Evolutionary conservation across 495 filamentous ascomycete genomes (phyloP).

Genomic region (Letharia lupina): DNA sequence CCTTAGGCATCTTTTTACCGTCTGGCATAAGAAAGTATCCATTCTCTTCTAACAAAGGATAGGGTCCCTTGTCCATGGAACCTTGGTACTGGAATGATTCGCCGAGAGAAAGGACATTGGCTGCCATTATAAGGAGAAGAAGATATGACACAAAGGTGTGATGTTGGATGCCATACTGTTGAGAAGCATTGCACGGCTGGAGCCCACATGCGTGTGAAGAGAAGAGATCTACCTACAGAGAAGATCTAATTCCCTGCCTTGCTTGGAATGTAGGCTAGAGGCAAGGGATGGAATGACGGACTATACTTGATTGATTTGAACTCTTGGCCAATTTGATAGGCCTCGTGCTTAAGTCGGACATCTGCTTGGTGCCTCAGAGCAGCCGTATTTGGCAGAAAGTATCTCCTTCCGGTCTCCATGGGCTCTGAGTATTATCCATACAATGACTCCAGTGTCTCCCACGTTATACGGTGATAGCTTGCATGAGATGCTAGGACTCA

Average conservation of each 20-base stretch:
- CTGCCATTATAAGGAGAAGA: not conserved
- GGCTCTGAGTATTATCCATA: not conserved
- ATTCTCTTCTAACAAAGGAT: not conserved
- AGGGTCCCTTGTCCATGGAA: not conserved
- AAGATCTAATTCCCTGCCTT: not conserved
- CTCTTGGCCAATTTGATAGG: too few species aligned
- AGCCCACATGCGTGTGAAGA: too few species aligned
- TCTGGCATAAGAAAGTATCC: not conserved
- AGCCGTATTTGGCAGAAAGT: too few species aligned
- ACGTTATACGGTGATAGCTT: not conserved
- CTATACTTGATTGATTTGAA: not conserved
- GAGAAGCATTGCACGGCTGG: not conserved
- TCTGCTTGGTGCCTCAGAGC: too few species aligned
- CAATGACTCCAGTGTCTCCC: not conserved
- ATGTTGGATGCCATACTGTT: not conserved
- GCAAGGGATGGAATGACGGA: not conserved
- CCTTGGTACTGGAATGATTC: not conserved
- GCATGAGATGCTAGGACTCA: not conserved
- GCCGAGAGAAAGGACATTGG: not conserved
- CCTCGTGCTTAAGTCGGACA: too few species aligned
- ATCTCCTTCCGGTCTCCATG: too few species aligned
- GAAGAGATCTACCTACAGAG: not conserved
- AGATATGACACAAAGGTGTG: not conserved
- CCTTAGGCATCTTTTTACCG: not conserved
- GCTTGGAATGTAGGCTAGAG: not conserved